A percentile compares a stretch with the other conserved stretches of the same genome.
phyloP scores from a whole-genome alignment of 1,284 basidiomycete genomes.

The Apiotrichum mycotoxinovorans region DNA sequence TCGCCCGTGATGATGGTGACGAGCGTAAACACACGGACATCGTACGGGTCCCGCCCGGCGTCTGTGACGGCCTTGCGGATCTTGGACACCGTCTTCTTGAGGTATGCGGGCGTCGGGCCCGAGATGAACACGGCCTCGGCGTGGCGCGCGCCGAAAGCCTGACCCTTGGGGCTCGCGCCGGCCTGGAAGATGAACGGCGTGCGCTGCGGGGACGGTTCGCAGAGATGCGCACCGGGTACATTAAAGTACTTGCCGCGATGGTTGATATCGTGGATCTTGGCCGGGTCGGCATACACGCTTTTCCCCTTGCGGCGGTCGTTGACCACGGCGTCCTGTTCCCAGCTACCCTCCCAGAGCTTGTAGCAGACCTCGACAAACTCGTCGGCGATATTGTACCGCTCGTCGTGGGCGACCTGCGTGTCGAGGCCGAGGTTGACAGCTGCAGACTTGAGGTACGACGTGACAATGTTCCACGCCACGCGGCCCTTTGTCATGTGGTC shows the following conservation, averaged over 20 bases:
- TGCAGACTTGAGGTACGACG: constrained; percentile 41
- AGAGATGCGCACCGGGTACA: constrained; percentile 43
- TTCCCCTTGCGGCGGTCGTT: constrained; percentile 25
- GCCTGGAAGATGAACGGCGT: constrained; percentile 47
- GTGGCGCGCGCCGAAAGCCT: constrained; percentile 42
- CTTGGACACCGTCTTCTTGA: background rate
- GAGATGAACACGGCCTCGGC: constrained; percentile 46
- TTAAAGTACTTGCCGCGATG: constrained; percentile 41
- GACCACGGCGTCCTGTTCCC: constrained; percentile 43
- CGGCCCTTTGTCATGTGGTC: constrained; percentile 49
- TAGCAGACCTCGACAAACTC: constrained; percentile 31
- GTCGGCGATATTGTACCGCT: constrained; percentile 25
- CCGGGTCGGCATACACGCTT: constrained; percentile 11
- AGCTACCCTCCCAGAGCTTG: constrained; percentile 47
- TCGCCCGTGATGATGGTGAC: constrained; percentile 14
- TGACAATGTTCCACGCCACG: constrained; percentile 47
- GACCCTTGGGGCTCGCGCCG: constrained; percentile 36
- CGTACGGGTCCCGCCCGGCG: background rate
- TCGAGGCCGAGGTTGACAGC: constrained; percentile 37
- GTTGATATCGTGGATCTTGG: constrained; percentile 39
- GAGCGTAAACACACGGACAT: constrained; percentile 40
- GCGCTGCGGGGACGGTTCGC: constrained; percentile 41
- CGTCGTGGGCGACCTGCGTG: constrained; percentile 23
- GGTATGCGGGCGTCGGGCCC: constrained; percentile 7
- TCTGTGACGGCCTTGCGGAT: constrained; percentile 28